Evolutionary conservation across 805 yeast genomes (phyloP).

Genomic region (Lipomyces lipofer): DNA sequence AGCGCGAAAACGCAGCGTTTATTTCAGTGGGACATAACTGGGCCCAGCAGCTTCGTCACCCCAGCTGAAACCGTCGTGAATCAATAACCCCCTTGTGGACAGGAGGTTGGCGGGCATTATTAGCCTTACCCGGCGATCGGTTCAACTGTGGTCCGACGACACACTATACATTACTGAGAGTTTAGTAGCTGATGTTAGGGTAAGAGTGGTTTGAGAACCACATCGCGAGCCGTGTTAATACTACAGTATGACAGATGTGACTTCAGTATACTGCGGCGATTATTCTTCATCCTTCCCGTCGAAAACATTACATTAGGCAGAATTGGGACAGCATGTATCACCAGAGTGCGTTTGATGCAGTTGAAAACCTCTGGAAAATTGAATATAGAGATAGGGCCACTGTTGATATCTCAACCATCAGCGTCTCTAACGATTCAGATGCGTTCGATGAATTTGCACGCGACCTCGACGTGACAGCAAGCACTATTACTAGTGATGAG

Average conservation of each 20-base stretch:
- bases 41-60: background rate
- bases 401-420: background rate
- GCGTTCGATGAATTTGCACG: background rate
- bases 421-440: background rate
- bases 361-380: background rate
- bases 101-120: background rate
- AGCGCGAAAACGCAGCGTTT: background rate
- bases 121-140: background rate
- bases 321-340: background rate
- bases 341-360: background rate
- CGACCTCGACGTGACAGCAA: constrained; percentile 1
- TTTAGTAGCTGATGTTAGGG: constrained; percentile 1
- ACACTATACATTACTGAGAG: too few relatives aligned
- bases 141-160: background rate
- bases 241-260: constrained; percentile 1
- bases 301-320: too few relatives aligned
- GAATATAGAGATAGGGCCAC: background rate
- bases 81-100: background rate
- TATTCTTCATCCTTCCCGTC: background rate
- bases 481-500: constrained; percentile 3
- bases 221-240: too few relatives aligned
- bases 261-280: background rate
- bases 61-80: too few relatives aligned
- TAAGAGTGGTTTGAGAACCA: too few relatives aligned
- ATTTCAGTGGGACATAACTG: background rate